Evolutionary conservation across 78 protist species (phyloP).

Genomic region (Capsaspora owczarzaki): DNA sequence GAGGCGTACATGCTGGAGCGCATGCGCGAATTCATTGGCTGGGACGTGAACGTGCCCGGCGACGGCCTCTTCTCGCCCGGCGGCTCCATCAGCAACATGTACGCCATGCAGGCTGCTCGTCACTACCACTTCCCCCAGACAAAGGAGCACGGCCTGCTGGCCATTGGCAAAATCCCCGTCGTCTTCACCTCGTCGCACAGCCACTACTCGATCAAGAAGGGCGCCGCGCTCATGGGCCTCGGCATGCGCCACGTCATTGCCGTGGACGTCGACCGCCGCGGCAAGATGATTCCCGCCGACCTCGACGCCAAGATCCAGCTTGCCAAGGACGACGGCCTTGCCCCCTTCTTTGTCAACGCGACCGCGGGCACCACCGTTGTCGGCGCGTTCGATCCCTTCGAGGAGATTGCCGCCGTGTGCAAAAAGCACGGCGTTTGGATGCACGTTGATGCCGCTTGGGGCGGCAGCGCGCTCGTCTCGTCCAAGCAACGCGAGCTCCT

Average conservation of each 20-base stretch:
- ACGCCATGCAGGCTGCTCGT: constrained; percentile 28
- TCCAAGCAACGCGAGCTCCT: not conserved
- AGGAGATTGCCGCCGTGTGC: constrained; percentile 17
- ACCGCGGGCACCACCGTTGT: constrained; percentile 48
- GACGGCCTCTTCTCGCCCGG: constrained; percentile 25
- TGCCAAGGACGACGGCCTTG: not conserved
- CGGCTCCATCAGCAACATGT: constrained; percentile 29
- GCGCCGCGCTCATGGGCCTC: constrained; percentile 27
- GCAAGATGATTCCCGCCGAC: constrained; percentile 21
- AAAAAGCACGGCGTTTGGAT: constrained; percentile 27
- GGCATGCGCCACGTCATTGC: constrained; percentile 15
- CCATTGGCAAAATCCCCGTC: not conserved
- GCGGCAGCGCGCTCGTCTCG: constrained; percentile 29
- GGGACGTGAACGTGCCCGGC: not conserved
- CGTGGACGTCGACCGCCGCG: constrained; percentile 10
- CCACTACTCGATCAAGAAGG: constrained; percentile 28
- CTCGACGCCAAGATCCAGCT: constrained; percentile 11
- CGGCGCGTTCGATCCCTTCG: constrained; percentile 38
- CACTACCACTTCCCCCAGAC: constrained; percentile 5
- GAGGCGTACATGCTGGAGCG: not conserved
- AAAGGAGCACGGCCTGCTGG: constrained; percentile 12
- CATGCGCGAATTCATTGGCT: not conserved
- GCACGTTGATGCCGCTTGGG: constrained; percentile 53
- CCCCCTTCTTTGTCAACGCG: constrained; percentile 38
- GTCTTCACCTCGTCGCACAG: constrained; percentile 30